Evolutionary conservation across 371 early-diverging fungal species (phyloP), one percentile per base, ranked within the genome.

Genomic region (Mucor irregularis): DNA sequence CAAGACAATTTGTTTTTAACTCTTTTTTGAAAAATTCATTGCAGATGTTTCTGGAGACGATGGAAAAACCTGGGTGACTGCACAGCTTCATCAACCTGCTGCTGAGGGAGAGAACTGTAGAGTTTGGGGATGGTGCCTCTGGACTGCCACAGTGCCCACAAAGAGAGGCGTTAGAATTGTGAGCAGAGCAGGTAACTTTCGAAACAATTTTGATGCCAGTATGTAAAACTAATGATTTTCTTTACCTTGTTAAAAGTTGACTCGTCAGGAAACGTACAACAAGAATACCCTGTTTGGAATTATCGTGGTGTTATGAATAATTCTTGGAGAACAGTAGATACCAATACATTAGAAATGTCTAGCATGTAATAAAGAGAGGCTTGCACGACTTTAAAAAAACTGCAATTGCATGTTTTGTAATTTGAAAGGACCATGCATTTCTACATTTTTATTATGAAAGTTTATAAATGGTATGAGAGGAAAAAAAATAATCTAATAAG

Each of bases 221-320:
- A 24, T n/a, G n/a, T n/a, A n/a, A n/a, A n/a, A n/a, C n/a, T 31
- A 33, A 14, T n/a, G 4, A 29, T 49, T 33, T 39, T 49, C 17
- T 45, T 24, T 30, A 2, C 8, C 0, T n/a, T 44, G 22, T 29
- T 17, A 26, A 16, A 67, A 82, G 85, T 80, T 71, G 92, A 93
- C 58, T 75, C 83, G 11, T 71, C 83, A 22, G 87, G 87, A 33
- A 91, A 92, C 56, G 86, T 85, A 8, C 93, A 93, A 63, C 93
- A 92, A 28, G 82, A 83, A 47, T 65, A 75, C 4, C 86, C 88
- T 1, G 82, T 89, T 25, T 93, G 93, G 93, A 92, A 92, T 67
- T 87, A 86, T 53, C 76, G 92, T 39, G 92, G 92, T 5, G 91
- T 91, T 25, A 88, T 92, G 89, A 90, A 90, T 69, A 92, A 90